Conservation (phyloP, 768 basidiomycete genomes). For the Lenzites betulinus region DNA sequence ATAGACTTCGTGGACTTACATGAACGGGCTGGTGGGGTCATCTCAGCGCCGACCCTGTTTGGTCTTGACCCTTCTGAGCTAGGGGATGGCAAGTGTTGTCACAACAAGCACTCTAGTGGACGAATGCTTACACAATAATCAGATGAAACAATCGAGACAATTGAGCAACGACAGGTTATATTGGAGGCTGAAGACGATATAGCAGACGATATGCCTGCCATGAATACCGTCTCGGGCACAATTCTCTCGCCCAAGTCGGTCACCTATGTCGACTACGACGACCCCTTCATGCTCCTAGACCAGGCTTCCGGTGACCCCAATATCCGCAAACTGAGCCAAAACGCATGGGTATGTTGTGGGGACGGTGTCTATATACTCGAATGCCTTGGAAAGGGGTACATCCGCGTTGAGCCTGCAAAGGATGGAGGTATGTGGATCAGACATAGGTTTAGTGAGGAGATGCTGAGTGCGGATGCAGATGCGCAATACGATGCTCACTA, state of each 20-base stretch:
- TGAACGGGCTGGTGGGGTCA: conserved; percentile 64
- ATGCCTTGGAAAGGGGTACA: conserved; percentile 66
- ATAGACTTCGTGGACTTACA: conserved; percentile 90
- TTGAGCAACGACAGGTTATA: conserved; percentile 43
- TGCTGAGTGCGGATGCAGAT: conserved; percentile 25
- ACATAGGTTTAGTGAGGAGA: background rate
- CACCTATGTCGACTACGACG: conserved; percentile 74
- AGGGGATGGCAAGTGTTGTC: conserved; percentile 52
- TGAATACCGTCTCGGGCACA: background rate
- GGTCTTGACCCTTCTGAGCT: conserved; percentile 77
- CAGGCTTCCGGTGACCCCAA: conserved; percentile 54
- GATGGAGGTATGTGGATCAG: conserved; percentile 34
- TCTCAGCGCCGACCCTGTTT: conserved; percentile 81
- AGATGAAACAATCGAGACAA: conserved; percentile 55
- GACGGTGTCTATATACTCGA: conserved; percentile 71
- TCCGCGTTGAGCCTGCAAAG: conserved; percentile 57
- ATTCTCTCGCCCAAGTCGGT: conserved; percentile 62
- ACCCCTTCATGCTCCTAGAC: conserved; percentile 64
- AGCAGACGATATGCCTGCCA: background rate
- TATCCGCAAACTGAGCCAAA: conserved; percentile 52
- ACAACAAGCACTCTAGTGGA: background rate
- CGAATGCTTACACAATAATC: background rate
- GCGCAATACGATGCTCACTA: conserved; percentile 52
- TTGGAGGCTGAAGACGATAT: conserved; percentile 15
- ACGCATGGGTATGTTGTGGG: conserved; percentile 84